phyloP scores from a whole-genome alignment of 352 stramenopile species.

The Phytophthora lateralis region DNA sequence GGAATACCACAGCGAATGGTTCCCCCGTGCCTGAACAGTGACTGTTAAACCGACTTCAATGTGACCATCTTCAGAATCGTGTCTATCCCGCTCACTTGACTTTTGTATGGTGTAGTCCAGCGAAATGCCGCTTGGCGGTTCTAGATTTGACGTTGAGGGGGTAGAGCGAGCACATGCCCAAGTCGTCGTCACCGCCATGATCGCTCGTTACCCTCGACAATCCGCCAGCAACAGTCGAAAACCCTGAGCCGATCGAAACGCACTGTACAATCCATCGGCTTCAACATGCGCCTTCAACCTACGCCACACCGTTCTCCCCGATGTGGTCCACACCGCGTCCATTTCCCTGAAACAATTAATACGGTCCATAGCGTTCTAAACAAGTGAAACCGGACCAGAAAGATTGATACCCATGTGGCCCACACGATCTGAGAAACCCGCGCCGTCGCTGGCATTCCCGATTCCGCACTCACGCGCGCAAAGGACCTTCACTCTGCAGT shows the following conservation, averaged over 20 bases:
- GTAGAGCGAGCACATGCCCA: background rate
- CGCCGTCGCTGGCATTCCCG: constrained; percentile 19
- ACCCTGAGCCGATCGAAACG: background rate
- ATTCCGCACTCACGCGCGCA: constrained; percentile 16
- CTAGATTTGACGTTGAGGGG: constrained; percentile 16
- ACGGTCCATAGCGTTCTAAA: too few species aligned
- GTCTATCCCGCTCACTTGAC: constrained; percentile 11
- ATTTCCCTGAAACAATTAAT: too few species aligned
- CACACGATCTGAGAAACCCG: constrained; percentile 9
- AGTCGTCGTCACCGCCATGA: background rate
- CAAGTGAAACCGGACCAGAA: too few species aligned
- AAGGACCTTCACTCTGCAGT: constrained; percentile 16
- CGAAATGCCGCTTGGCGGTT: constrained; percentile 25
- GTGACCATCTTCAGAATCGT: constrained; percentile 2
- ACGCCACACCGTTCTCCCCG: constrained; percentile 2
- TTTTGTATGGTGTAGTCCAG: constrained; percentile 22
- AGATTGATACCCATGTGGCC: too few species aligned
- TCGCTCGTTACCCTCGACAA: background rate
- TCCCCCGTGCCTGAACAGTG: background rate
- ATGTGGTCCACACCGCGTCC: too few species aligned
- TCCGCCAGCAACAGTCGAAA: constrained; percentile 3
- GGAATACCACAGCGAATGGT: background rate
- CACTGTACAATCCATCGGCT: constrained; percentile 1
- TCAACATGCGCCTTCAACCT: background rate
- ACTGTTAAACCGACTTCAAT: constrained; percentile 15